Percentiles rank a stretch among this genome's conserved stretches.
Conservation (phyloP, 2,329 filamentous ascomycete species). For the Epichloe brachyelytri region DNA sequence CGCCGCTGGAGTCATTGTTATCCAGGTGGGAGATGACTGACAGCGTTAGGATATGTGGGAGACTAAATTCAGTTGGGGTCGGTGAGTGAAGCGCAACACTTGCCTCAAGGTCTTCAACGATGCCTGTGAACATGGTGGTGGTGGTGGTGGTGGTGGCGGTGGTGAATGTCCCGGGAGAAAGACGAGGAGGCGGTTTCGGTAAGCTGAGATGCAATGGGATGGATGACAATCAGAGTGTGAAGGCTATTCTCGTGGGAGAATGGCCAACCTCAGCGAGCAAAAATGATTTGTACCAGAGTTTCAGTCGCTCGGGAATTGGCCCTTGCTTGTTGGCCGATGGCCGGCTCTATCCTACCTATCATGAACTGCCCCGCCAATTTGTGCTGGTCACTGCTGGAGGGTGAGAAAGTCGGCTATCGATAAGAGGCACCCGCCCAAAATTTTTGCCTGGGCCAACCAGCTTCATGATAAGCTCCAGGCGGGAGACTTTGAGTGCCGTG, state of each 20-base stretch:
- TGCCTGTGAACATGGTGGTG: slow-evolving; percentile 77
- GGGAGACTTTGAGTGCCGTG: neutral
- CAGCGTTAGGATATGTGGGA: slow-evolving; percentile 7
- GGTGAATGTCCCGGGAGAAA: neutral
- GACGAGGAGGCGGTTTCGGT: neutral
- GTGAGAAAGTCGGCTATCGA: slow-evolving; percentile 2
- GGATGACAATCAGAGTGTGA: neutral
- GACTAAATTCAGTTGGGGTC: neutral
- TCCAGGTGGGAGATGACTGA: slow-evolving; percentile 77
- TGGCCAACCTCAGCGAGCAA: neutral
- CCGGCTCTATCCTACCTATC: neutral
- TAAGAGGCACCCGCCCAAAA: slow-evolving; percentile 4
- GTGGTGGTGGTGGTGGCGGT: slow-evolving; percentile 26
- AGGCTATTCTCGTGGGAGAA: neutral
- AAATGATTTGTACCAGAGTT: neutral
- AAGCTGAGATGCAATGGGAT: neutral
- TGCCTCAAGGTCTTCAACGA: slow-evolving; percentile 86
- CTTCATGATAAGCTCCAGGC: neutral
- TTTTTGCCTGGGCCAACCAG: neutral
- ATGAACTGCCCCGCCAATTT: neutral
- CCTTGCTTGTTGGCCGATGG: neutral
- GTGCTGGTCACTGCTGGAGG: neutral
- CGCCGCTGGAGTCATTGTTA: slow-evolving; percentile 67
- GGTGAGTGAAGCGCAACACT: slow-evolving; percentile 19
- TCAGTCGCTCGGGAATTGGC: neutral